phyloP scores from a whole-genome alignment of 1,284 basidiomycete genomes.

The Leccinum holopus region DNA sequence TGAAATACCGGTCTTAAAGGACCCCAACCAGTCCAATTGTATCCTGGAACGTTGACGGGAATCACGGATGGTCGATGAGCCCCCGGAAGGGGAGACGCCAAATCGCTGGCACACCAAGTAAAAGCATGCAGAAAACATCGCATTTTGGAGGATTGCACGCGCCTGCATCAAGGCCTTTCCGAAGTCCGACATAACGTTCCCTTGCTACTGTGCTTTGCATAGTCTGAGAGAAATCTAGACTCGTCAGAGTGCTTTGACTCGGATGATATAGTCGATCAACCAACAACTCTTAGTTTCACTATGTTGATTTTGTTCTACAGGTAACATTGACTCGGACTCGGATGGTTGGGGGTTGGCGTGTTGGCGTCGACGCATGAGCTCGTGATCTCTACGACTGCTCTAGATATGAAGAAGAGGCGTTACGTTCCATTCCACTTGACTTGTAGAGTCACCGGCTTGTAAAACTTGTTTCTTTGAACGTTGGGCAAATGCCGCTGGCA shows the following conservation, averaged over 20 bases:
- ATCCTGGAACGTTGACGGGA: constrained; percentile 60
- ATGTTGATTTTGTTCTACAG: background rate
- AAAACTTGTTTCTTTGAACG: constrained; percentile 44
- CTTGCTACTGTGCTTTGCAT: constrained; percentile 56
- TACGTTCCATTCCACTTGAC: constrained; percentile 50
- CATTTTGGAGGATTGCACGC: constrained; percentile 65
- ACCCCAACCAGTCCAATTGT: constrained; percentile 21
- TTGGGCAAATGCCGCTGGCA: constrained; percentile 33
- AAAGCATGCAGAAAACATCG: constrained; percentile 59
- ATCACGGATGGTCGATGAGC: constrained; percentile 46
- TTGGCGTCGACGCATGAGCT: constrained; percentile 46
- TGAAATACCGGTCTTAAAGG: constrained; percentile 44
- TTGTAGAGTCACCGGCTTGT: constrained; percentile 51
- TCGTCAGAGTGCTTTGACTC: constrained; percentile 30
- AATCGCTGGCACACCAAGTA: constrained; percentile 5
- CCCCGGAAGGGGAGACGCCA: constrained; percentile 53
- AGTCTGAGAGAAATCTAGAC: constrained; percentile 47
- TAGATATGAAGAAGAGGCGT: constrained; percentile 51
- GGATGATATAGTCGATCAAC: constrained; percentile 45
- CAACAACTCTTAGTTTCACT: background rate
- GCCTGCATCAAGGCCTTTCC: constrained; percentile 57
- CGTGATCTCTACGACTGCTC: constrained; percentile 47
- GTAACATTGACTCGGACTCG: background rate
- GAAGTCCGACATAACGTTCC: constrained; percentile 55
- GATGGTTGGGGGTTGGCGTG: constrained; percentile 40